Conservation (phyloP, 192 early-diverging fungal genomes). For the Coemansia sp. region DNA sequence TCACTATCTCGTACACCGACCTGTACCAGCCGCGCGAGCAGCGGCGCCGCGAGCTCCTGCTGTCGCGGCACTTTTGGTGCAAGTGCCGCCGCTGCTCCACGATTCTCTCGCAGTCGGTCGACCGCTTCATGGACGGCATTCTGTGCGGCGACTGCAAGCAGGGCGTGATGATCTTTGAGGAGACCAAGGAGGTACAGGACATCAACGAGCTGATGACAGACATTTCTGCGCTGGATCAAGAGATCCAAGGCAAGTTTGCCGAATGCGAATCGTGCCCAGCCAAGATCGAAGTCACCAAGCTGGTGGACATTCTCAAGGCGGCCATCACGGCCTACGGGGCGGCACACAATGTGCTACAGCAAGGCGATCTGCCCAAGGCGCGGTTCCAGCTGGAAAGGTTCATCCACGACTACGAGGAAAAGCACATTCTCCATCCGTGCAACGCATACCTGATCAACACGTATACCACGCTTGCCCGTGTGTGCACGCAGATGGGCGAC, state of each 20-base stretch:
- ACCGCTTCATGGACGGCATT: conserved; percentile 68
- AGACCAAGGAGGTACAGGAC: conserved; percentile 60
- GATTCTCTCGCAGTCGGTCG: conserved; percentile 63
- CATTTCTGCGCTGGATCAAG: conserved; percentile 52
- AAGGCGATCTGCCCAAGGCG: conserved; percentile 40
- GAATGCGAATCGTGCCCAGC: conserved; percentile 55
- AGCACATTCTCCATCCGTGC: conserved; percentile 49
- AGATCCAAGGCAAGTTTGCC: conserved; percentile 58
- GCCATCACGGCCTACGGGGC: conserved; percentile 53
- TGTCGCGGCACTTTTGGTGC: conserved; percentile 75
- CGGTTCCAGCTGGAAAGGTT: conserved; percentile 52
- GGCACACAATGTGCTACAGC: conserved; percentile 48
- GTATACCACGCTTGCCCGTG: conserved; percentile 38
- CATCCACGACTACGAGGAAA: conserved; percentile 52
- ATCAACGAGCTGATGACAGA: conserved; percentile 61
- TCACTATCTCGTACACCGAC: conserved; percentile 70
- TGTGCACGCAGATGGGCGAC: conserved; percentile 44
- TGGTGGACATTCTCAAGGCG: conserved; percentile 55
- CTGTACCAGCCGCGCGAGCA: conserved; percentile 68
- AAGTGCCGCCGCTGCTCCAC: conserved; percentile 67
- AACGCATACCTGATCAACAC: conserved; percentile 57
- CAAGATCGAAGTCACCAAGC: conserved; percentile 51
- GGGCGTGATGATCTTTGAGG: conserved; percentile 60
- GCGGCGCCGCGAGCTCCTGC: conserved; percentile 65
- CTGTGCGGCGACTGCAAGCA: conserved; percentile 59